These are phyloP conservation scores for Cenococcum geophilum DNA, from an alignment of 495 filamentous ascomycete species.

Conservation along the genomic window DNA sequence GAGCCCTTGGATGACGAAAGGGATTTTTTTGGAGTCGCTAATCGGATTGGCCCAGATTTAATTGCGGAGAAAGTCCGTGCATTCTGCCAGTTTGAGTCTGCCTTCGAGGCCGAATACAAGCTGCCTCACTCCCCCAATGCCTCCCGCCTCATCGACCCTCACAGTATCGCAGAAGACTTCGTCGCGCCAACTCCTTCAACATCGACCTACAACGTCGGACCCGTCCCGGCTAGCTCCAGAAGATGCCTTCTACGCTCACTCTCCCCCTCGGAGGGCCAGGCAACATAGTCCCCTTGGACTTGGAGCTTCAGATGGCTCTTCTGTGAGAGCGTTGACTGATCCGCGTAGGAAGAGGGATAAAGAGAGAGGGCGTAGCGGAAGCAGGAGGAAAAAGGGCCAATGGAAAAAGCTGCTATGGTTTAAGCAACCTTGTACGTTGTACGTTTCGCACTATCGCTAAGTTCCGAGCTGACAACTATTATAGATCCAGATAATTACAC, in stretches of 20 bases:
- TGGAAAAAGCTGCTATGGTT: conserved; percentile 99
- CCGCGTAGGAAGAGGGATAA: conserved; percentile 45
- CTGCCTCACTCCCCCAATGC: background rate
- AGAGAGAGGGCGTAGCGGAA: conserved; percentile 49
- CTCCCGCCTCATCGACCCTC: background rate
- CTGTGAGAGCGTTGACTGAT: conserved; percentile 36
- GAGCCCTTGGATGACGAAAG: too few relatives aligned
- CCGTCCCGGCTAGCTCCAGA: conserved; percentile 69
- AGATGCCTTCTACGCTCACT: conserved; percentile 66
- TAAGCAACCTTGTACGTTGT: conserved; percentile 74
- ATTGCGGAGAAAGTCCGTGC: too few relatives aligned
- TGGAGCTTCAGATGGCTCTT: conserved; percentile 20
- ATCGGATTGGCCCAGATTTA: too few relatives aligned
- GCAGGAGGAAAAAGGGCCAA: conserved; percentile 57
- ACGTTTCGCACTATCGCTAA: conserved; percentile 13
- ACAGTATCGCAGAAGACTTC: background rate
- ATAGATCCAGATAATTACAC: conserved; percentile 97
- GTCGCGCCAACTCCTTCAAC: conserved; percentile 5
- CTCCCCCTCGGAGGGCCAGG: conserved; percentile 44
- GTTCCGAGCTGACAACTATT: background rate
- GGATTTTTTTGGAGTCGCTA: too few relatives aligned
- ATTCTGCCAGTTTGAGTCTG: background rate
- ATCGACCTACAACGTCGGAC: conserved; percentile 18
- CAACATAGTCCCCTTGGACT: conserved; percentile 38
- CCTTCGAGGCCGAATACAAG: background rate